A percentile compares a stretch with the other conserved stretches of the same genome.
Conservation (phyloP, 768 basidiomycete species). For the Megacollybia marginata region DNA sequence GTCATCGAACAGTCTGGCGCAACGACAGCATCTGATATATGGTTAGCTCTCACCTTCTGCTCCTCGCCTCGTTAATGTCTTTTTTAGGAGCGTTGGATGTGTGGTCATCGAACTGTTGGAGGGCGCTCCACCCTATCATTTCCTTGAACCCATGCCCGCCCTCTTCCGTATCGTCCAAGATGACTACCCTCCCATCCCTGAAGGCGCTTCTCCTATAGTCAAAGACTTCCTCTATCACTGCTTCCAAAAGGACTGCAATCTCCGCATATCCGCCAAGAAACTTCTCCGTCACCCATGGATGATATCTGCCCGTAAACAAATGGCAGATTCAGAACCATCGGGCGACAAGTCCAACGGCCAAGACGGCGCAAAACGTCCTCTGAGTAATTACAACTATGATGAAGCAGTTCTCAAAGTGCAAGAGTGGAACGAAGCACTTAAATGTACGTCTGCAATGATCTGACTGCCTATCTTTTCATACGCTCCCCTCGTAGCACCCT, state of each 20-base stretch:
- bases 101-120: conserved; percentile 95
- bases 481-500: conserved; percentile 44
- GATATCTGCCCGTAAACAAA: conserved; percentile 73
- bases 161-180: conserved; percentile 98
- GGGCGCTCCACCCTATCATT: conserved; percentile 92
- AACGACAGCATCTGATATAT: conserved; percentile 95
- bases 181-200: conserved; percentile 93
- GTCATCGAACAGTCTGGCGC: conserved; percentile 98
- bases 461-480: neutral
- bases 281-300: conserved; percentile 95
- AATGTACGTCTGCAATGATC: conserved; percentile 44
- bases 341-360: conserved; percentile 24
- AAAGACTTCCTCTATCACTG: conserved; percentile 96
- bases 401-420: conserved; percentile 93
- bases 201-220: conserved; percentile 89
- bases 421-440: conserved; percentile 97
- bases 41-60: conserved; percentile 26
- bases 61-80: too few species aligned
- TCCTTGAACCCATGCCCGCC: conserved; percentile 96
- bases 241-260: conserved; percentile 95
- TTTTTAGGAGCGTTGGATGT: conserved; percentile 67
- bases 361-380: conserved; percentile 28
- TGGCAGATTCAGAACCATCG: conserved; percentile 33
- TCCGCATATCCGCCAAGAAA: conserved; percentile 92
- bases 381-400: conserved; percentile 84